Conservation (phyloP, 345 rosid species). For the Noccaea bulbosa region DNA sequence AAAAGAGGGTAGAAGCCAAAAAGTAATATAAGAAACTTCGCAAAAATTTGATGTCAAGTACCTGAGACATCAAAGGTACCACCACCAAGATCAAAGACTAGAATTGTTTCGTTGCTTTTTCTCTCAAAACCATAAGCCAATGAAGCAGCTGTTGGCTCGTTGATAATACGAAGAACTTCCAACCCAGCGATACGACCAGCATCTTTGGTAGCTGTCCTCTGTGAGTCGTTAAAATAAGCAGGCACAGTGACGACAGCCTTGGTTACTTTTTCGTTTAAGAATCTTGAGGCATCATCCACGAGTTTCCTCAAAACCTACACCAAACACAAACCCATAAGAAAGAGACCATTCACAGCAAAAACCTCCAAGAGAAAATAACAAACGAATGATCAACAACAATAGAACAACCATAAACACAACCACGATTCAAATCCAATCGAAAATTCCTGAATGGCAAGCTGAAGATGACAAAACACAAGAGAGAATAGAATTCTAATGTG, state of each 20-base stretch:
- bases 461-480: not conserved
- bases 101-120: constrained; percentile 92
- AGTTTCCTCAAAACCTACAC: constrained; percentile 91
- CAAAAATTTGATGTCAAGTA: too few species aligned
- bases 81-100: constrained; percentile 99
- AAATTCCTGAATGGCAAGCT: not conserved
- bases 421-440: not conserved
- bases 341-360: not conserved
- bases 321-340: constrained; percentile 3
- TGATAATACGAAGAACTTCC: constrained; percentile 90
- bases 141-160: constrained; percentile 98
- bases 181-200: constrained; percentile 90
- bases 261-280: constrained; percentile 67
- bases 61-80: constrained; percentile 99
- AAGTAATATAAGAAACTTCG: too few species aligned
- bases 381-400: not conserved
- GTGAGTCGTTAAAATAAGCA: constrained; percentile 86
- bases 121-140: constrained; percentile 97
- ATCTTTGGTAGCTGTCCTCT: constrained; percentile 97
- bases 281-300: constrained; percentile 91
- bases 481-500: not conserved
- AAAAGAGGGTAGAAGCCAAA: too few species aligned
- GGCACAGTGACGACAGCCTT: constrained; percentile 81
- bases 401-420: not conserved
- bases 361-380: not conserved